Evolutionary conservation across 306 rosid species (phyloP).

Genomic region (Vachellia collinsii): DNA sequence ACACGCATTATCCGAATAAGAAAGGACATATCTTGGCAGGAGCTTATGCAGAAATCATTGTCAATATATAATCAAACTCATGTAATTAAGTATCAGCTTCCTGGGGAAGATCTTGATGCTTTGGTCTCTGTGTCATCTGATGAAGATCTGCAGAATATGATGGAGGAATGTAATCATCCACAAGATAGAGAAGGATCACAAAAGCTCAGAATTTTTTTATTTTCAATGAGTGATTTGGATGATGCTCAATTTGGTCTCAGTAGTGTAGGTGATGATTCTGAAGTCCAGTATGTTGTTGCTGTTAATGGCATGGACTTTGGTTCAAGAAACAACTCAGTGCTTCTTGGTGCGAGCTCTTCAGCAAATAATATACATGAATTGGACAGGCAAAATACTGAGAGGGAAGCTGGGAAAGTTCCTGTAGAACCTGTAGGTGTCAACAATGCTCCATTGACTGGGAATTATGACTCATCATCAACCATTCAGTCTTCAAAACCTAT

Average conservation of each 20-base stretch:
- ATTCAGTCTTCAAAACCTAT: constrained; percentile 45
- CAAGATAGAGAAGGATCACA: constrained; percentile 55
- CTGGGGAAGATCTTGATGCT: constrained; percentile 96
- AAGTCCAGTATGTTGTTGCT: constrained; percentile 71
- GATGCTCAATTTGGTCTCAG: constrained; percentile 63
- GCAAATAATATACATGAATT: constrained; percentile 49
- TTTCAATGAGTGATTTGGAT: constrained; percentile 68
- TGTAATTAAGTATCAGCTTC: constrained; percentile 85
- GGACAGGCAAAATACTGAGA: constrained; percentile 48
- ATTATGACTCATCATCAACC: constrained; percentile 37
- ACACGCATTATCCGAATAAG: constrained; percentile 75
- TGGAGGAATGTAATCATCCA: constrained; percentile 71
- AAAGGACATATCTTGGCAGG: constrained; percentile 75
- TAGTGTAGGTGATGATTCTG: constrained; percentile 68
- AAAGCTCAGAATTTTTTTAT: constrained; percentile 73
- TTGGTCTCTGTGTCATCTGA: constrained; percentile 82
- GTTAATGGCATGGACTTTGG: constrained; percentile 77
- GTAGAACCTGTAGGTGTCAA: constrained; percentile 39
- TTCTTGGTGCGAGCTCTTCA: constrained; percentile 48
- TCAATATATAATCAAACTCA: constrained; percentile 63
- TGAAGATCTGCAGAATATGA: constrained; percentile 83
- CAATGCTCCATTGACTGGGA: constrained; percentile 41
- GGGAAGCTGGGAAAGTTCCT: constrained; percentile 42
- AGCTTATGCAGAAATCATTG: constrained; percentile 61
- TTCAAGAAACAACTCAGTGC: constrained; percentile 54